Conservation (phyloP, 108 stramenopile genomes). For the Discostella stelligeroides region DNA sequence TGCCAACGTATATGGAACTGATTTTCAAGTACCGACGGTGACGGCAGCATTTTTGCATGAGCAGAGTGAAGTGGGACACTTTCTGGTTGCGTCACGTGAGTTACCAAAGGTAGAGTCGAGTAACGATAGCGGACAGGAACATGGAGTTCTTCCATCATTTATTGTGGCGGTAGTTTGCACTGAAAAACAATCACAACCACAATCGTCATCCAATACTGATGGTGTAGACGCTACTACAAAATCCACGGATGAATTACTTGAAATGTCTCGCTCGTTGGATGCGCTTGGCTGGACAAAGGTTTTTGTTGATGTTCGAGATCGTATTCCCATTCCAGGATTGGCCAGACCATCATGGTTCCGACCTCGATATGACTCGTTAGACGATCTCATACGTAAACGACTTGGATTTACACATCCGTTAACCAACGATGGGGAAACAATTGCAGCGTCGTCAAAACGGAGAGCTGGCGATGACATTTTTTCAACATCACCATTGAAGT, state of each 20-base stretch:
- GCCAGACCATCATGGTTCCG: slow-evolving; percentile 42
- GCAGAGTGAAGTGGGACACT: slow-evolving; percentile 60
- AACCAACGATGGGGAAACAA: too few species aligned
- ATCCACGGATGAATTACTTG: slow-evolving; percentile 38
- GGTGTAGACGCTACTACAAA: background rate
- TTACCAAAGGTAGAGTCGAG: background rate
- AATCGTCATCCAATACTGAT: background rate
- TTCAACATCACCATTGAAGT: background rate
- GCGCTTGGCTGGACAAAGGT: slow-evolving; percentile 88
- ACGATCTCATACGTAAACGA: slow-evolving; percentile 41
- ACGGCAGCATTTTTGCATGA: slow-evolving; percentile 84
- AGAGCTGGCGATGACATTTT: too few species aligned
- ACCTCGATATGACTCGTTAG: slow-evolving; percentile 23
- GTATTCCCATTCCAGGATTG: slow-evolving; percentile 58
- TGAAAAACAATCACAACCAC: slow-evolving; percentile 17
- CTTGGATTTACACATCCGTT: background rate
- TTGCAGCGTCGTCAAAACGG: too few species aligned
- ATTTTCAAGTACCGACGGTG: slow-evolving; percentile 82
- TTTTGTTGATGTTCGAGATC: slow-evolving; percentile 77
- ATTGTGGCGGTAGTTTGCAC: slow-evolving; percentile 43
- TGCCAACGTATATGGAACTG: slow-evolving; percentile 88
- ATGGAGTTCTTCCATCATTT: slow-evolving; percentile 29
- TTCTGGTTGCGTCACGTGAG: slow-evolving; percentile 23
- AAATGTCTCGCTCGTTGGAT: slow-evolving; percentile 77
- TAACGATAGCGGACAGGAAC: background rate